phyloP scores from a whole-genome alignment of 208 protist species.

The Angomonas desouzai region DNA sequence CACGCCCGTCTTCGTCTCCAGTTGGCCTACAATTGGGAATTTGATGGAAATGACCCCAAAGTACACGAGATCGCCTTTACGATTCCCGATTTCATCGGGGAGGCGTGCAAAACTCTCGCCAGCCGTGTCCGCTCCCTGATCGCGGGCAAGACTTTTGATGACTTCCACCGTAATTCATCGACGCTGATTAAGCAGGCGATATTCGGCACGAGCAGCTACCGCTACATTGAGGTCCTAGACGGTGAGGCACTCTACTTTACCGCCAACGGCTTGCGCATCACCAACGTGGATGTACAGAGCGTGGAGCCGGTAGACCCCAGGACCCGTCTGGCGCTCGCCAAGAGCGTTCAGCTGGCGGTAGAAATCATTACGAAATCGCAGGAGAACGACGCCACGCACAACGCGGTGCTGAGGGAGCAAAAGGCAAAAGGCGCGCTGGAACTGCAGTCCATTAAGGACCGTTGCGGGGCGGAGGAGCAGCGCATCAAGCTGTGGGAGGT shows the following conservation, averaged over 20 bases:
- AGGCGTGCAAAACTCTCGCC: conserved; percentile 93
- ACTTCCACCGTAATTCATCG: conserved; percentile 95
- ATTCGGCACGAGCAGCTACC: conserved; percentile 60
- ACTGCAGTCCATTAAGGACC: conserved; percentile 73
- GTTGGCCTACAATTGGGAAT: conserved; percentile 97
- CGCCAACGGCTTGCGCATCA: conserved; percentile 89
- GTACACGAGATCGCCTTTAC: conserved; percentile 67
- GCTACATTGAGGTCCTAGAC: conserved; percentile 21
- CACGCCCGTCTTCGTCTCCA: conserved; percentile 91
- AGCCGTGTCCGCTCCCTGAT: conserved; percentile 91
- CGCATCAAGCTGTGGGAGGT: conserved; percentile 61
- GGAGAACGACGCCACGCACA: conserved; percentile 81
- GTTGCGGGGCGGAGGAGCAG: conserved; percentile 48
- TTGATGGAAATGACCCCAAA: conserved; percentile 40
- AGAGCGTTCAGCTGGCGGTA: conserved; percentile 90
- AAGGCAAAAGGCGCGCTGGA: conserved; percentile 62
- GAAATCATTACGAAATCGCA: conserved; percentile 90
- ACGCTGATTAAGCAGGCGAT: conserved; percentile 90
- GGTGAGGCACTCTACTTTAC: conserved; percentile 68
- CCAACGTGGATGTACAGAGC: conserved; percentile 92
- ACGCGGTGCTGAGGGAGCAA: conserved; percentile 74
- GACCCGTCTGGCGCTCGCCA: conserved; percentile 77
- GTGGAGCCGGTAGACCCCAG: conserved; percentile 91
- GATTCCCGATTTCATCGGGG: conserved; percentile 95
- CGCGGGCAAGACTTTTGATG: conserved; percentile 90